These are phyloP conservation scores for Eucalyptus brandiana DNA, from an alignment of 345 rosid species.

Conservation along the genomic window DNA sequence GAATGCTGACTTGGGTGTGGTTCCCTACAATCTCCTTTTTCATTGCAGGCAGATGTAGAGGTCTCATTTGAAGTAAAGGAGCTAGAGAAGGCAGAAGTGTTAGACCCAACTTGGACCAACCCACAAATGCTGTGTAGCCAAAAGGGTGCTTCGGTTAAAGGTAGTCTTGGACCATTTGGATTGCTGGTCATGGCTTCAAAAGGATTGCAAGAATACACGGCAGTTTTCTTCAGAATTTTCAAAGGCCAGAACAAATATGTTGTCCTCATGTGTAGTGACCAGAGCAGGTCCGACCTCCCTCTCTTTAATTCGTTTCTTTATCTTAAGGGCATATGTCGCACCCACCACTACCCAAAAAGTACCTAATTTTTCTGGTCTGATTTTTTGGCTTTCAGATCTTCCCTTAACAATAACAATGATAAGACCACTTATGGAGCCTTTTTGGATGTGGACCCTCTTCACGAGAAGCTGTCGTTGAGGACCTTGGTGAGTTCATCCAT, in stretches of 20 bases:
- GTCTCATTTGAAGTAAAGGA: constrained; percentile 24
- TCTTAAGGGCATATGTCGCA: not conserved
- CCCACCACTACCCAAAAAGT: not conserved
- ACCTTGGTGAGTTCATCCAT: constrained; percentile 23
- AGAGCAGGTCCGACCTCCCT: constrained; percentile 35
- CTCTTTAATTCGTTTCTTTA: not conserved
- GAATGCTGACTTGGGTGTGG: not conserved
- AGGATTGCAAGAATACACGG: constrained; percentile 45
- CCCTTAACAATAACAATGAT: constrained; percentile 10
- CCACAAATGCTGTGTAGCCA: constrained; percentile 47
- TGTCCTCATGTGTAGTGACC: constrained; percentile 87
- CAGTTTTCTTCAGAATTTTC: constrained; percentile 63
- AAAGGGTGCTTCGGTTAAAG: constrained; percentile 27
- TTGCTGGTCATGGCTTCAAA: constrained; percentile 49
- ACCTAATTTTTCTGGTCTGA: not conserved
- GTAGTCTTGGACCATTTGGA: constrained; percentile 73
- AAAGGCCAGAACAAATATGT: constrained; percentile 19
- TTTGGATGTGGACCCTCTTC: constrained; percentile 32
- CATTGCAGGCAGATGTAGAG: constrained; percentile 69
- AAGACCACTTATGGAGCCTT: constrained; percentile 49
- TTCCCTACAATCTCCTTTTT: not conserved
- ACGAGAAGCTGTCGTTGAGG: constrained; percentile 34
- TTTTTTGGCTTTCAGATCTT: constrained; percentile 16
- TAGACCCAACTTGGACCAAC: constrained; percentile 43
- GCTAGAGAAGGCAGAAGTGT: constrained; percentile 34